Evolutionary conservation across 768 basidiomycete species (phyloP), one percentile per base, ranked within the genome.

Genomic region (Xerocomellus amylosporus): DNA sequence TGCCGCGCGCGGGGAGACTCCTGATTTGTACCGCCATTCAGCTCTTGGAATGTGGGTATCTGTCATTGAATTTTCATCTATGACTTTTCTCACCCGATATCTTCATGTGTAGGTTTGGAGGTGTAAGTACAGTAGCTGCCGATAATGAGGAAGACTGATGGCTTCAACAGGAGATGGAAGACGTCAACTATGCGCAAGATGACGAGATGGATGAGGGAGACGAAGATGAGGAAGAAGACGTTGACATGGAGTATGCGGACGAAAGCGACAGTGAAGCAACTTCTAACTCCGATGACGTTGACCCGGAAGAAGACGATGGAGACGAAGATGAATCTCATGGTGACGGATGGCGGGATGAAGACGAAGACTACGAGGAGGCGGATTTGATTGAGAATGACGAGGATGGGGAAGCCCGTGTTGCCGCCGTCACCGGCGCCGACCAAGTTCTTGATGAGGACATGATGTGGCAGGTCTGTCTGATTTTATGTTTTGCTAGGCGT

Each of bases 21-120:
- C 93, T 5, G 93, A 98, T 71, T 74, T 98, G 19, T 98, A 98
- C 73, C 87, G 95, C 42, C 94, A 93, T 70, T 98, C 97, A 1
- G 91, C 97, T 10, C 79, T 99, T 36, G 97, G 95, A 58, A 94
- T 98, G 94, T 86, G 64, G 60, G 85, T 77, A 17, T 50, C 33
- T 46, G 13, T 31, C 13, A 19, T 47, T 56, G 14, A 24, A 46
- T 43, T 56, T 39, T 24, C 13, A 9, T 47, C 1, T 9, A n/a
- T 20, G 31, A 15, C 30, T 13, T 44, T 40, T 55, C 59, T 66
- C 10, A 69, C 28, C 17, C 22, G 31, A 12, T 47, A n/a, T 39
- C 33, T 10, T 36, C 30, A 28, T 31, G 17, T 56, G 7, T 48
- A 82, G 81, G 73, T 93, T 86, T 68, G 86, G 84, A 65, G 92